Evolutionary conservation across 2,329 filamentous ascomycete genomes (phyloP), one percentile per base, ranked within the genome.

Genomic region (Fusarium sp.): DNA sequence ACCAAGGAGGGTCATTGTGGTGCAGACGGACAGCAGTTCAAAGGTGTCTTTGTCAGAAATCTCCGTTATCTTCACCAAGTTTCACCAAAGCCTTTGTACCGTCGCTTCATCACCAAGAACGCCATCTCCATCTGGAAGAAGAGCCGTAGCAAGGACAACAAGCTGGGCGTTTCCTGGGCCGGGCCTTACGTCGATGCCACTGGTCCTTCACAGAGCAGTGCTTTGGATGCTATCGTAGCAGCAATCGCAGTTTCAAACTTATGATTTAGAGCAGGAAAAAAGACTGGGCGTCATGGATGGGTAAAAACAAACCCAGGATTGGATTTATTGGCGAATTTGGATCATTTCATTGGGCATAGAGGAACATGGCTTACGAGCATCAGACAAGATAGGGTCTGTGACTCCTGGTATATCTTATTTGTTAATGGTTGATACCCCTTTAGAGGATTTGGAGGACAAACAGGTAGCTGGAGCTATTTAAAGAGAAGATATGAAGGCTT

Each of bases 11-110:
- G 78, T 42, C 71, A 81, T 69, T 87, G 84, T 58, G 83, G 81
- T 14, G 78, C 75, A 20, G 86, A 90, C 64, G 86, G 84, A 3
- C 84, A 87, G 37, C 89, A 92, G 75, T 94, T 93, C 85, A 93
- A 94, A 79, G 92, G 92, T 6, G 83, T 93, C 38, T 92, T 93
- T 69, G 84, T 88, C 18, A 85, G 90, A 23, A 92, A 92, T 75
- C 80, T 94, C 23, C 83, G 85, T 37, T 85, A 87, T 59, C 79
- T 94, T 37, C 83, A 91, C 26, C 75, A 80, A 2, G 86, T 80
- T 5, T 85, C 84, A 2, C 86, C 87, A 1, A 81, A 86, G 40
- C 77, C 82, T 6, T 77, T 78, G 13, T 91, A 89, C 75, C 81
- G 79, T 15, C 76, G 81, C 4, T 90, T 90, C 60, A 87, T 93